Base-by-base conservation (phyloP, 176 grass and related monocot genomes). In the Juncus inflexus region DNA sequence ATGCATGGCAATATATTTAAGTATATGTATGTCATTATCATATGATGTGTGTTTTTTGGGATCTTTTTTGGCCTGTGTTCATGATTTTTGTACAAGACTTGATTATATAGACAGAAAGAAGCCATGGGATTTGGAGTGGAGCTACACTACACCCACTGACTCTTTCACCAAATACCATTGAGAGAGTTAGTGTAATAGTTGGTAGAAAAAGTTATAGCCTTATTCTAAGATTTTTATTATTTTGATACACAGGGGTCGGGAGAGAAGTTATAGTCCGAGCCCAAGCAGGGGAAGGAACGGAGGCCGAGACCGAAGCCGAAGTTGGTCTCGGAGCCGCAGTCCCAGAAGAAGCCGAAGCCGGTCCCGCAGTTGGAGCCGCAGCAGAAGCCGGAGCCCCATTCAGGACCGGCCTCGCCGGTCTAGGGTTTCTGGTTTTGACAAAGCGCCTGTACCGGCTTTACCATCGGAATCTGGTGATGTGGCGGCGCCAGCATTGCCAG, bases 181-280 rank as follows among this genome's bases (percentile, higher is more conserved):
- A 28, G 19, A 28, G 19, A 28, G n/a, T 28, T 28, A 28, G 19
- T 28, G 19, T 28, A 28, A 28, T 28, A 28, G 19, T 28, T 28
- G 19, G 19, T 28, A 28, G 19, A 28, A 28, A 28, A 28, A 28
- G 19, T 28, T 28, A 28, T 28, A 28, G 19, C 19, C 19, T 28
- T 28, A 28, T 28, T 28, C 19, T 28, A 28, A 55, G 50, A 35
- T 39, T 39, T 40, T 0, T 14, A 54, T 40, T 39, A 52, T 55
- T 71, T 70, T 70, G 50, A 59, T 71, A 73, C 2, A 74, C 53
- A 92, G 82, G 53, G 73, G 72, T 42, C 70, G 68, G 47, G 94
- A 89, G 16, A 74, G 61, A 45, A 89, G 80, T 82, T 86, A 92
- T 67, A 92, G 94, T 54, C 85, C 75, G 12, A 88, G 84, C 16